phyloP scores from a whole-genome alignment of 2,329 filamentous ascomycete species.

The Trichoderma breve region DNA sequence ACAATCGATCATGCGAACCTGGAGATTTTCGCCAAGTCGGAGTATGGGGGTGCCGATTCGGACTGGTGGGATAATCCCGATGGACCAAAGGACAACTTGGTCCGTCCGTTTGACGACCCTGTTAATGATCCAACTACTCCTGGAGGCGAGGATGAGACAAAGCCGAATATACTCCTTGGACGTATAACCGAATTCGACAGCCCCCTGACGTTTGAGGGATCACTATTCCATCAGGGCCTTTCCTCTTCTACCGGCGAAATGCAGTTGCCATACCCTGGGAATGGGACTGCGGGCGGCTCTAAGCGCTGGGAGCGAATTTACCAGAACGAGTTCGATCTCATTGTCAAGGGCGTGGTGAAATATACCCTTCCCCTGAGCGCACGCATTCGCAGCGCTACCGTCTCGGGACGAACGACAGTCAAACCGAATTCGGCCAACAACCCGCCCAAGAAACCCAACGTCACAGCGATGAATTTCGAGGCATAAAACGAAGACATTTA shows the following conservation, averaged over 20 bases:
- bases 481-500: not conserved
- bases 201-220: slow-evolving; percentile 83
- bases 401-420: slow-evolving; percentile 58
- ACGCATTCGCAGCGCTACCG: slow-evolving; percentile 56
- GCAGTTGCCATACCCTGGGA: slow-evolving; percentile 78
- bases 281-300: slow-evolving; percentile 80
- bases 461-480: slow-evolving; percentile 49
- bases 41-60: slow-evolving; percentile 71
- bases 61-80: slow-evolving; percentile 54
- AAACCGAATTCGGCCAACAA: slow-evolving; percentile 62
- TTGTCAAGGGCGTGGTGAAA: slow-evolving; percentile 85
- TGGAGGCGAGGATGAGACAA: slow-evolving; percentile 48
- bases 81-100: slow-evolving; percentile 25
- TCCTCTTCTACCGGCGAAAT: slow-evolving; percentile 79
- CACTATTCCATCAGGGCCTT: slow-evolving; percentile 72
- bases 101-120: slow-evolving; percentile 34
- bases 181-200: slow-evolving; percentile 85
- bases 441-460: slow-evolving; percentile 69
- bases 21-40: slow-evolving; percentile 92
- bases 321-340: slow-evolving; percentile 88
- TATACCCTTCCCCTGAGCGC: slow-evolving; percentile 68
- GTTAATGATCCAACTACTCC: slow-evolving; percentile 41
- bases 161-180: slow-evolving; percentile 86
- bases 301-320: slow-evolving; percentile 88
- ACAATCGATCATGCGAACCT: slow-evolving; percentile 83